Evolutionary conservation across 257 asterid genomes (phyloP).

Genomic region (Coffea canephora): DNA sequence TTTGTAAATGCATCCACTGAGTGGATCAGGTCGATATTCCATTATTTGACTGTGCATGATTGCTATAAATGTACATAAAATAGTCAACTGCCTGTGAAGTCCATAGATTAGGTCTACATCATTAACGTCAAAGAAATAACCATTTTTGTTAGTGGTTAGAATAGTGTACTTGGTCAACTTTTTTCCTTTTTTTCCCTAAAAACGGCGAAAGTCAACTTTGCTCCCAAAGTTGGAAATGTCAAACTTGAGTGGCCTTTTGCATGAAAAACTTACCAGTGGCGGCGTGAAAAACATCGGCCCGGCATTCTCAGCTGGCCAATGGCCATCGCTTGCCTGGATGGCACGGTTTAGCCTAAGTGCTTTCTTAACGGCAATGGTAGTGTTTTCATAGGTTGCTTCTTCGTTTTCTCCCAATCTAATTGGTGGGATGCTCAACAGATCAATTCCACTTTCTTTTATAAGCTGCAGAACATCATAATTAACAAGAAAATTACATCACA

Average conservation of each 20-base stretch:
- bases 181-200: no score
- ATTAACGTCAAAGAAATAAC: no score
- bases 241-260: neutral
- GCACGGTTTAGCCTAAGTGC: constrained; percentile 55
- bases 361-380: constrained; percentile 52
- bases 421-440: constrained; percentile 38
- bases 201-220: neutral
- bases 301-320: constrained; percentile 78
- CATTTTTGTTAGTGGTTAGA: no score
- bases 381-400: constrained; percentile 43
- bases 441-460: constrained; percentile 49
- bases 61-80: no score
- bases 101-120: no score
- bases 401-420: constrained; percentile 49
- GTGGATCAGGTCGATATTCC: no score
- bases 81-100: no score
- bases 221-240: neutral
- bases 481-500: neutral
- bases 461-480: constrained; percentile 24
- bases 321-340: constrained; percentile 72
- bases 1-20: no score
- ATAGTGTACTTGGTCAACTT: no score
- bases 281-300: constrained; percentile 70
- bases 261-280: constrained; percentile 28
- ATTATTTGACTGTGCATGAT: no score